Base-by-base conservation (phyloP, 2,329 filamentous ascomycete genomes). In the Pseudogymnoascus destructans region DNA sequence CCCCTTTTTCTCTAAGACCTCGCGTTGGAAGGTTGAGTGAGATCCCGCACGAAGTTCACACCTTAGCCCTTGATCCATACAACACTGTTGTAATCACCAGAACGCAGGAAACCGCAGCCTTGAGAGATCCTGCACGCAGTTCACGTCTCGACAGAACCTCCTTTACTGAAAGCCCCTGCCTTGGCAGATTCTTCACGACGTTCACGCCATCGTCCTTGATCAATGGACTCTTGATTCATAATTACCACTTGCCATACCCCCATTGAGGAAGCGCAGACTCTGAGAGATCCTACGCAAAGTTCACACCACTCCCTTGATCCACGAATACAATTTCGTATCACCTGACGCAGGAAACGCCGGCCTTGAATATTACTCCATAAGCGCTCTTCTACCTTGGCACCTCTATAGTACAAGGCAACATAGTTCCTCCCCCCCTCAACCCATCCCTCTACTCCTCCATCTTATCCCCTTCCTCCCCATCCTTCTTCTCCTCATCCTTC, bases 381-480 rank as follows among this genome's bases (percentile, higher is more conserved):
- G 19, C 40, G 40, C 40, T 46, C 40, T 23, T 46, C 40, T 46
- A 46, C 40, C 40, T 46, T 46, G 40, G 40, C 40, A 46, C 40
- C 40, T 46, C 40, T 46, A 46, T 46, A 46, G 40, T 46, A 46
- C 40, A 46, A 46, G 40, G 40, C 40, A 46, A 46, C 40, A 46
- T 46, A 19, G 21, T 46, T 21, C n/a, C 5, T 32, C 23, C 9
- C 11, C 25, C 15, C 17, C 8, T 23, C n/a, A n/a, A 25, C 36
- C 11, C 32, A 6, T n/a, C 54, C 55, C 56, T 72, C 73, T 85
- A 95, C 73, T 93, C 89, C 75, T 95, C 87, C 90, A 95, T 95
- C 78, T 88, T 89, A 68, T 91, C 87, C 27, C 69, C 73, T 66
- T 80, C 81, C 8, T 80, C 78, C 60, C 78, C 76, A 61, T 79